phyloP scores from a whole-genome alignment of 352 stramenopile genomes.

The Globisporangium recalcitrans region DNA sequence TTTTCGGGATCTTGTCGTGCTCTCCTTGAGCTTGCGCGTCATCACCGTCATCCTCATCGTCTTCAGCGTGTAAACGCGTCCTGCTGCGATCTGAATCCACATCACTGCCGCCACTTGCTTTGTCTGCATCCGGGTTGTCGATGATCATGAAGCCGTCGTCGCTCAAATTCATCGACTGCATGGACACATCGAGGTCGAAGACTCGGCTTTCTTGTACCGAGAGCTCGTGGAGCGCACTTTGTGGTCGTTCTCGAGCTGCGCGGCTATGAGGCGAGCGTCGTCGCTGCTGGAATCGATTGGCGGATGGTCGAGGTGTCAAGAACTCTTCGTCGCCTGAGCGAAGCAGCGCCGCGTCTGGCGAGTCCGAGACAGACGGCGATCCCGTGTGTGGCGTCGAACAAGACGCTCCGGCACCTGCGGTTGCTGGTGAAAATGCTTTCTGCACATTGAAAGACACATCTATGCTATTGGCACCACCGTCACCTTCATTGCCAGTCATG shows the following conservation, averaged over 20 bases:
- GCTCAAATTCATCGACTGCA: slow-evolving; percentile 69
- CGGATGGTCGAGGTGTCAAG: slow-evolving; percentile 11
- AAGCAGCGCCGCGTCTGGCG: slow-evolving; percentile 1
- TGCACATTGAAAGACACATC: not conserved
- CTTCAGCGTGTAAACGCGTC: slow-evolving; percentile 18
- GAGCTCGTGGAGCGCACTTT: slow-evolving; percentile 2
- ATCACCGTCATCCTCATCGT: slow-evolving; percentile 24
- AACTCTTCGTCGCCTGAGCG: slow-evolving; percentile 9
- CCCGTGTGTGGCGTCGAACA: slow-evolving; percentile 1
- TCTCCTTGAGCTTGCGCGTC: slow-evolving; percentile 21
- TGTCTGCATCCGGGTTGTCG: slow-evolving; percentile 6
- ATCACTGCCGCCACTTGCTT: not conserved
- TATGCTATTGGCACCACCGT: not conserved
- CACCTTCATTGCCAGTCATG: not conserved
- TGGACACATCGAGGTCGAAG: slow-evolving; percentile 51
- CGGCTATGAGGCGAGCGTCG: not conserved
- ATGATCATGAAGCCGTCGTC: slow-evolving; percentile 27
- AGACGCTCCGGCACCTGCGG: not conserved
- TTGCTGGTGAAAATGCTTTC: not conserved
- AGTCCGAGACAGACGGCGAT: slow-evolving; percentile 6
- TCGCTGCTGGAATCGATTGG: not conserved
- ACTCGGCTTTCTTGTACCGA: slow-evolving; percentile 10
- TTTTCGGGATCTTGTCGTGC: slow-evolving; percentile 27
- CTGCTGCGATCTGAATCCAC: not conserved
- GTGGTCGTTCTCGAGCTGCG: not conserved